Conservation (phyloP, 176 grass and related monocot species). For the Lolium rigidum region DNA sequence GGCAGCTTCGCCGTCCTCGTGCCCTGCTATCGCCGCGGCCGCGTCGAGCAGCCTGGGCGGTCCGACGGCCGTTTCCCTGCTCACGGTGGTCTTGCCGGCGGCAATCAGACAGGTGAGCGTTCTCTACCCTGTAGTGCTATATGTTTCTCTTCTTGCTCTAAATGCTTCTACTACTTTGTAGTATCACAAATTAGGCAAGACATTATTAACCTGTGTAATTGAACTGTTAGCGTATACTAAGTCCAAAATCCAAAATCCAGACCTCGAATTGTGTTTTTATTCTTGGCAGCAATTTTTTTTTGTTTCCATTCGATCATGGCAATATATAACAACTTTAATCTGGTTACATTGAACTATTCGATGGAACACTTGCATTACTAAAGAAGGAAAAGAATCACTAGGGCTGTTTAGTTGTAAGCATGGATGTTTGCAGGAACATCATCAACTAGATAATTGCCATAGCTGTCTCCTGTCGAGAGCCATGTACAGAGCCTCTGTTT, state of each 20-base stretch:
- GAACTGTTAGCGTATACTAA: background rate
- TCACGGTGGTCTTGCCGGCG: constrained; percentile 7
- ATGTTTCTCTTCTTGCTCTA: background rate
- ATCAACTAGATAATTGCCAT: constrained; percentile 2
- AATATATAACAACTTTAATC: too few species aligned
- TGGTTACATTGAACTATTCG: background rate
- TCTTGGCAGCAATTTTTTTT: too few species aligned
- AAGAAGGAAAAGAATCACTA: background rate
- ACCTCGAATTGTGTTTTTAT: background rate
- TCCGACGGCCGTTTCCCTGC: constrained; percentile 25
- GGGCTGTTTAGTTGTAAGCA: background rate
- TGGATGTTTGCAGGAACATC: background rate
- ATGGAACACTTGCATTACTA: background rate
- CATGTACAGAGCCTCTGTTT: background rate
- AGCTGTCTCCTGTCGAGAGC: constrained; percentile 7
- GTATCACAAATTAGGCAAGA: background rate
- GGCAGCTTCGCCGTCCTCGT: constrained; percentile 82
- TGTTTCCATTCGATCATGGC: background rate
- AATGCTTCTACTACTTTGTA: too few species aligned
- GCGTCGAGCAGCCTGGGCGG: constrained; percentile 17
- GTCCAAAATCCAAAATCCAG: background rate
- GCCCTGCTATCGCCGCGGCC: constrained; percentile 61
- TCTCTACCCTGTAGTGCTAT: background rate
- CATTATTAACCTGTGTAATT: background rate
- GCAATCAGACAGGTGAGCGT: constrained; percentile 45